Base-by-base conservation (phyloP, 1,284 basidiomycete genomes). In the Ustilago shanxiensis region DNA sequence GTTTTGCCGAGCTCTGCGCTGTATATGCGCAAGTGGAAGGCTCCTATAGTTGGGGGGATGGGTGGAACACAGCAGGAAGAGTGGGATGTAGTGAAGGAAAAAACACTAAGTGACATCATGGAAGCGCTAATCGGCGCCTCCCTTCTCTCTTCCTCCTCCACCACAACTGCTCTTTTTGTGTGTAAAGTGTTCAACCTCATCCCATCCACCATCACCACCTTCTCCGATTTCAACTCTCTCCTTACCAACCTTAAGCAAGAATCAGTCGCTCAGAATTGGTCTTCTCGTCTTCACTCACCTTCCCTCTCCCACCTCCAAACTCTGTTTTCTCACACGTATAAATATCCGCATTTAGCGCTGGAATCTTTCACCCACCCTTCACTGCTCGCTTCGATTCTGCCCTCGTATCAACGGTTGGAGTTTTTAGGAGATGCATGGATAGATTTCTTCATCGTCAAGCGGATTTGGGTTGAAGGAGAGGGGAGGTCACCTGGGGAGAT, bases 361-460 rank as follows among this genome's bases (percentile, higher is more conserved):
- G 76, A 79, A 29, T 79, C 80, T 2, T 71, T 80, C 7, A 82
- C 77, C 1, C 81, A 83, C 35, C 70, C 80, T 1, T 66, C 65
- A 1, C 57, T 77, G 28, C 58, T 79, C 10, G 72, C 60, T 1
- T 60, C 60, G 10, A 57, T 71, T 2, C 52, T 80, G 13, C 78
- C 80, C 0, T 66, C 58, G 6, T 83, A 82, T 57, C 76, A 83
- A 59, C 61, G 81, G 7, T 63, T 83, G 14, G 81, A 82, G 55
- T 83, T 82, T 49, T 52, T 83, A 1, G 81, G 81, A 1, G 81
- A 83, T 63, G 72, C 80, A 2, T 67, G 77, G 51, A 29, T 83
- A 6, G 81, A 83, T 20, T 75, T 64, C 22, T 57, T 53, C 41
- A 71, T 79, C 22, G 77, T 80, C 1, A n/a, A 2, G 0, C 31